Conservation (phyloP, 75 land plant genomes). For the Sequoiadendron giganteum region DNA sequence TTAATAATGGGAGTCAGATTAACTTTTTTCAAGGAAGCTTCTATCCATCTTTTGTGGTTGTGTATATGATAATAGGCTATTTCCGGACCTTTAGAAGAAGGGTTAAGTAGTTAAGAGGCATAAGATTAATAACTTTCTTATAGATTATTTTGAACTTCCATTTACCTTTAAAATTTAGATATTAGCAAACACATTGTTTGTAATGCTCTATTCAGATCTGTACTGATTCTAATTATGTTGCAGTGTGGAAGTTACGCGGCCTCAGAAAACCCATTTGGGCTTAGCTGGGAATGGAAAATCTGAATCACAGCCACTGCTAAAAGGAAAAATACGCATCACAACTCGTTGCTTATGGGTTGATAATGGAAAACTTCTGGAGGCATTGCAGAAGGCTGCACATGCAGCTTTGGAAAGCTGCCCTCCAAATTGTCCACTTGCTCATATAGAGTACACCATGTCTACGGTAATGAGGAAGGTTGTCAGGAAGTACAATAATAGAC, state of each 20-base stretch:
- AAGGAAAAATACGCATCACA: conserved; percentile 84
- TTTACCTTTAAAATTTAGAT: not conserved
- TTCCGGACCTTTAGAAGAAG: not conserved
- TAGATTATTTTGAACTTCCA: not conserved
- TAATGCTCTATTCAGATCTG: not conserved
- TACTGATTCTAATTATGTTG: conserved; percentile 13
- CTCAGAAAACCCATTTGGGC: conserved; percentile 18
- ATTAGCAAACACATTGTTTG: not conserved
- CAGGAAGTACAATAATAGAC: conserved; percentile 83
- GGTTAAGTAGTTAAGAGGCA: not conserved
- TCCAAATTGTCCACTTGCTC: conserved; percentile 63
- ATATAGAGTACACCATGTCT: conserved; percentile 79
- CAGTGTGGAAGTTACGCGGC: conserved; percentile 93
- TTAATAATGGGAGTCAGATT: not conserved
- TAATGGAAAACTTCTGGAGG: conserved; percentile 85
- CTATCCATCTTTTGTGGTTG: not conserved
- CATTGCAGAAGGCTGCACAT: conserved; percentile 84
- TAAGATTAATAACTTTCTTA: not conserved
- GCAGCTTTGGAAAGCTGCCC: conserved; percentile 86
- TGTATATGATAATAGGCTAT: not conserved
- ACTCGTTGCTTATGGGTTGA: conserved; percentile 99
- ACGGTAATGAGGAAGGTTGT: conserved; percentile 85
- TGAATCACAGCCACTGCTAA: conserved; percentile 32
- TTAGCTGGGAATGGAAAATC: conserved; percentile 17
- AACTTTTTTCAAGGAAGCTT: not conserved